Conservation (phyloP, 176 grass and related monocot species). For the Aegilops bicornis region DNA sequence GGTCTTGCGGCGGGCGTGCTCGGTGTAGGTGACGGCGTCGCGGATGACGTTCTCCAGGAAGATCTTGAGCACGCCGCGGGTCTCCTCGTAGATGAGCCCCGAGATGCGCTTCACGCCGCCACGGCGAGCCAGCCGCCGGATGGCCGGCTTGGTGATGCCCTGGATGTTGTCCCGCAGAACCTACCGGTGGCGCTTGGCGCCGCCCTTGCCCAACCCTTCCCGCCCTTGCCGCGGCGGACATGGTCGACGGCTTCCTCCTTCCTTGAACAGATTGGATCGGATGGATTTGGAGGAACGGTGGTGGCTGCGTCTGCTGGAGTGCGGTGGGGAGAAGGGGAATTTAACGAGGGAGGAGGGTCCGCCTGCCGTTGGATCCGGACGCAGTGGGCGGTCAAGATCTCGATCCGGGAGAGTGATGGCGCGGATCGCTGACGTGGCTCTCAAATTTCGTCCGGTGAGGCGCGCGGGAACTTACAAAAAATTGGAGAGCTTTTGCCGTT, state of each 20-base stretch:
- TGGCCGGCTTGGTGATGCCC: constrained; percentile 72
- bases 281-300: no score
- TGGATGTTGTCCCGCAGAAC: constrained; percentile 74
- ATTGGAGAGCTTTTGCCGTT: no score
- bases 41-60: constrained; percentile 82
- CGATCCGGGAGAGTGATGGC: no score
- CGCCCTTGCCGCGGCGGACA: constrained; percentile 61
- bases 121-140: constrained; percentile 45
- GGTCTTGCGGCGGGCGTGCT: constrained; percentile 77
- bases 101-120: constrained; percentile 76
- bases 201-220: constrained; percentile 64
- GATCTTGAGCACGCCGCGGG: constrained; percentile 76
- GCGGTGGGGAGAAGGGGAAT: no score
- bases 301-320: no score
- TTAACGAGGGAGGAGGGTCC: no score
- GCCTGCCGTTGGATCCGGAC: no score
- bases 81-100: constrained; percentile 69
- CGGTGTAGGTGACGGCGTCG: constrained; percentile 73
- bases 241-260: background rate
- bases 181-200: constrained; percentile 70
- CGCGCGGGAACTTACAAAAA: no score
- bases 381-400: no score
- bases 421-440: no score
- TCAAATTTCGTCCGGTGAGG: no score
- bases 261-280: no score